phyloP scores from a whole-genome alignment of 2,329 filamentous ascomycete species.

The Cryphonectria parasitica region DNA sequence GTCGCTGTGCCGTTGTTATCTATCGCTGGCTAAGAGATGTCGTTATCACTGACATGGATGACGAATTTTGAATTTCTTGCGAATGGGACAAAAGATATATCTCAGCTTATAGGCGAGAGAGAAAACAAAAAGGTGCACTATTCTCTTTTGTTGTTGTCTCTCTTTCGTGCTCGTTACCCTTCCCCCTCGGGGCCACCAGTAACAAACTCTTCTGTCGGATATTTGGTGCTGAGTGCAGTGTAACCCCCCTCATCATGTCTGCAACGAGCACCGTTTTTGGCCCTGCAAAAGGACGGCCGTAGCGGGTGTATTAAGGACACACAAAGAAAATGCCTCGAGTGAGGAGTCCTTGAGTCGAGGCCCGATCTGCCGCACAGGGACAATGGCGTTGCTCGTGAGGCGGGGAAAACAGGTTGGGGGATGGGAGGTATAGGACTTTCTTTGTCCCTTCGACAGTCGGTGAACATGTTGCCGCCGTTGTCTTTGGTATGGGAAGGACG shows the following conservation, averaged over 20 bases:
- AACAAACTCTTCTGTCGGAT: not conserved
- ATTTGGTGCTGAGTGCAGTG: not conserved
- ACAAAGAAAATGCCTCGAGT: not conserved
- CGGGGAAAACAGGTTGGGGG: not conserved
- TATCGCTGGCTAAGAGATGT: conserved; percentile 19
- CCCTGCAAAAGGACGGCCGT: not conserved
- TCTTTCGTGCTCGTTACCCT: not conserved
- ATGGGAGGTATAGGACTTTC: not conserved
- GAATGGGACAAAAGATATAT: not conserved
- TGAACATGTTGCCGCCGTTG: not conserved
- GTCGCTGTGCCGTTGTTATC: conserved; percentile 18
- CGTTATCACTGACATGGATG: conserved; percentile 27
- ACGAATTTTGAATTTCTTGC: conserved; percentile 6
- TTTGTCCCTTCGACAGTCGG: not conserved
- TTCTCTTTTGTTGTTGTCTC: too few species aligned
- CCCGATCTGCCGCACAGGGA: not conserved
- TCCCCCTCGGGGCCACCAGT: too few species aligned
- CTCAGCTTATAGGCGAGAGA: not conserved
- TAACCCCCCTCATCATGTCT: not conserved
- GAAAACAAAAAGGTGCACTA: not conserved
- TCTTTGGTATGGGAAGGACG: not conserved
- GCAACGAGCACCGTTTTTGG: not conserved
- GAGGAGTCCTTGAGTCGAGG: not conserved
- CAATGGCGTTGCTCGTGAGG: not conserved
- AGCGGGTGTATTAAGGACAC: not conserved